Percentiles rank a stretch among this genome's conserved stretches.
phyloP scores from a whole-genome alignment of 1,284 basidiomycete genomes.

The Moesziomyces antarcticus region DNA sequence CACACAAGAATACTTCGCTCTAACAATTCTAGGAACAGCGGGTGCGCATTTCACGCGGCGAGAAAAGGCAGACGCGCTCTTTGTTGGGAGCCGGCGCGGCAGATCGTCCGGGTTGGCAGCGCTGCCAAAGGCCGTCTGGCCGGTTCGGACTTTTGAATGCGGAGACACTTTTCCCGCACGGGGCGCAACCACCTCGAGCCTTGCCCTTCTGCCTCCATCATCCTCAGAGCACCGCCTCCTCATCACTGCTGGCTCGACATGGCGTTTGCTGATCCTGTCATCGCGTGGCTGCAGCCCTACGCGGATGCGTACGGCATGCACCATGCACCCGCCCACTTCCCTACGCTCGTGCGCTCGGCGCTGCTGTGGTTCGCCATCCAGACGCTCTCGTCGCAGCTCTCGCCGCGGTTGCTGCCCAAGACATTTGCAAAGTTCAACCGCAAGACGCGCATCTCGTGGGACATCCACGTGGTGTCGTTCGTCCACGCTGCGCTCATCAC shows the following conservation, averaged over 20 bases:
- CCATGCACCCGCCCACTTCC: slow-evolving; percentile 56
- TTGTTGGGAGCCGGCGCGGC: too few species aligned
- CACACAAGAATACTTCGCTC: too few species aligned
- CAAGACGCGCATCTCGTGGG: slow-evolving; percentile 65
- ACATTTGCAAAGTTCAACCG: slow-evolving; percentile 58
- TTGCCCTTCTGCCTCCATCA: not conserved
- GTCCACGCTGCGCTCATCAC: slow-evolving; percentile 58
- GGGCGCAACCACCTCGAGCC: too few species aligned
- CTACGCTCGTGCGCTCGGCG: slow-evolving; percentile 60
- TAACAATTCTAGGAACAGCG: too few species aligned
- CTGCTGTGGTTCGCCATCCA: slow-evolving; percentile 65
- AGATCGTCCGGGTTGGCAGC: too few species aligned
- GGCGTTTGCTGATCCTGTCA: slow-evolving; percentile 23
- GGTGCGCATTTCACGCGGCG: too few species aligned
- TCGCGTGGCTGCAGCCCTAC: slow-evolving; percentile 53
- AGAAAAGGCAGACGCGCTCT: too few species aligned
- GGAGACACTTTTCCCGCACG: too few species aligned
- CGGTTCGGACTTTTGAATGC: too few species aligned
- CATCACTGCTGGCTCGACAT: slow-evolving; percentile 1
- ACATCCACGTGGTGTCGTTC: slow-evolving; percentile 67
- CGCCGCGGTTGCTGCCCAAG: slow-evolving; percentile 61
- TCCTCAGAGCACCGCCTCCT: not conserved
- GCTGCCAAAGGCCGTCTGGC: too few species aligned
- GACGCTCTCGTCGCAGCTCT: slow-evolving; percentile 55
- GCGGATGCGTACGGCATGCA: slow-evolving; percentile 52